Evolutionary conservation across 768 basidiomycete species (phyloP), one percentile per base, ranked within the genome.

Genomic region (Kwoniella sp.): DNA sequence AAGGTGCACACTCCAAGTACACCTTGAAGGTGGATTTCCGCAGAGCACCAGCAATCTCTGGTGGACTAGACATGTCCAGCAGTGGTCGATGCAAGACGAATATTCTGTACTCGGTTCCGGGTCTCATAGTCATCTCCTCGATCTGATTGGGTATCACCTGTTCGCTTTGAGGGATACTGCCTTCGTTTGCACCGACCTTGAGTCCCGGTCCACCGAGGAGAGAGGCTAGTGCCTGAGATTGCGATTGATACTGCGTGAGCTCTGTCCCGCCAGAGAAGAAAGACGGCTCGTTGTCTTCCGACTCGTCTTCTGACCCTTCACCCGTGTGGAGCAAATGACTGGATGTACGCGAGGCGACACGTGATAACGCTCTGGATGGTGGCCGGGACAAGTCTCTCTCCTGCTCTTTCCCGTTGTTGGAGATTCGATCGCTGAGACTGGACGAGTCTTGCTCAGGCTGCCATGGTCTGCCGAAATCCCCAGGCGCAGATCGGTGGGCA

Each of bases 71-170:
- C 4, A 58, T 51, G 38, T 74, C 73, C 2, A 69, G 54, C 9
- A 50, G 38, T 1, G 77, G 75, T 5, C 71, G 69, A 58, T 71
- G 75, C 4, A 73, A 58, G 23, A 79, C 74, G 37, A 73, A 71
- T 8, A 80, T 58, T 3, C 77, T 70, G 54, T 80, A 80, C 54
- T 77, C 76, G 20, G 72, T 74, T 2, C 79, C 79, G 1, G 79
- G 77, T 17, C 75, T 58, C 72, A 78, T 72, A 25, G 73, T 70
- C 29, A 80, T 54, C 45, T 80, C 75, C 37, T 80, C 79, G 48
- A 80, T 76, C 38, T 74, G 75, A 56, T 75, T 72, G 15, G 75
- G 69, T 38, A 70, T 74, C 26, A 51, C 61, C 47, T 60, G 70
- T 29, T 67, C 66, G 22, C 56, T 61, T 22, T 47, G 34, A 38